Evolutionary conservation across 163 green algal species (phyloP), one percentile per base, ranked within the genome.

Genomic region (Chlorella variabilis): DNA sequence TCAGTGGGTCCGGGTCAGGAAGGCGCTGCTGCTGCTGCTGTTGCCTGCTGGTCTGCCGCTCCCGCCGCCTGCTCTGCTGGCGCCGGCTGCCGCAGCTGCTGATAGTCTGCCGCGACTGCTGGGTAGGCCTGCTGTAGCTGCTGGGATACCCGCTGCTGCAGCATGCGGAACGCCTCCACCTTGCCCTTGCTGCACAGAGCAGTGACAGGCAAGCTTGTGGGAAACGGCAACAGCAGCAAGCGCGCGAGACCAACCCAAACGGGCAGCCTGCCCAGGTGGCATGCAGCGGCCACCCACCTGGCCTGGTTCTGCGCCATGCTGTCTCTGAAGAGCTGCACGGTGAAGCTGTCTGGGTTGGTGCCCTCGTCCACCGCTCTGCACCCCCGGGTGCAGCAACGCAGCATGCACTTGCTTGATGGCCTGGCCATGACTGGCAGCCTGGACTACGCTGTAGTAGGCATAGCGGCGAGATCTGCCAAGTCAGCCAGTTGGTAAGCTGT

Each of bases 301-400:
- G 36, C 38, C 56, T 80, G 73, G 38, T 80, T 80, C 27, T 58
- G 36, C 6, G 56, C 56, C 59, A 80, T 27, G 54, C 54, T 71
- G 73, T 69, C 73, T 2, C 73, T 29, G 38, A 80, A 80, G 31
- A 80, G 51, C 38, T 80, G 73, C 54, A 80, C 73, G 3, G 73
- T 80, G n/a, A 80, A 80, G 11, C 27, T 71, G 73, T 80, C 73
- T 20, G 73, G 73, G 73, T 80, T 80, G 13, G 56, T 80, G 15
- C 73, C 73, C 56, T 80, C 73, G 56, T 80, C 73, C 27, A 80
- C 54, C 27, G 73, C 73, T 27, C 73, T 80, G 73, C 71, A 67
- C 5, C 1, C 20, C 13, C 15, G 21, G 51, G 1, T n/a, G n/a
- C n/a, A n/a, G n/a, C n/a, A n/a, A n/a, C n/a, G n/a, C n/a, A n/a